phyloP scores from a whole-genome alignment of 768 basidiomycete species.

The Russula virescens region DNA sequence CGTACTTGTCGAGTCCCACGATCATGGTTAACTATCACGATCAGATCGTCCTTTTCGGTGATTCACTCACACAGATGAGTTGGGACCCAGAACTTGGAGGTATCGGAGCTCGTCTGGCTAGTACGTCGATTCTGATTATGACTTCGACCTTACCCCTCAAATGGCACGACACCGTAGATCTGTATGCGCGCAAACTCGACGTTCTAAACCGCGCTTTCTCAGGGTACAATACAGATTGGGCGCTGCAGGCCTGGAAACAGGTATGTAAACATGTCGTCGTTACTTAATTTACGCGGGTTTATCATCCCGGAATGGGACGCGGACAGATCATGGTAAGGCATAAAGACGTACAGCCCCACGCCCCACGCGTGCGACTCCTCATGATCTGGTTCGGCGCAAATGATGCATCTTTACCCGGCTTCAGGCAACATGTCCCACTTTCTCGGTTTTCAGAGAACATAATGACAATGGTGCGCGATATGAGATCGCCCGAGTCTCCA shows the following conservation, averaged over 20 bases:
- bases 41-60: constrained; percentile 70
- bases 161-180: constrained; percentile 40
- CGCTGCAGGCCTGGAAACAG: constrained; percentile 70
- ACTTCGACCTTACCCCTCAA: neutral
- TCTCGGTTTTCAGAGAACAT: constrained; percentile 61
- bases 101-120: constrained; percentile 60
- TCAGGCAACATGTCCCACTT: constrained; percentile 72
- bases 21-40: constrained; percentile 60
- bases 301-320: neutral
- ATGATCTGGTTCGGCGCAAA: constrained; percentile 91
- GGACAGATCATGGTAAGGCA: constrained; percentile 54
- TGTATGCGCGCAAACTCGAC: constrained; percentile 76
- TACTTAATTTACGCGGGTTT: neutral
- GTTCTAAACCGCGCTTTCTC: constrained; percentile 79
- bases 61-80: constrained; percentile 70
- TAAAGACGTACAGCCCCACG: constrained; percentile 39
- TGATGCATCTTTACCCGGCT: constrained; percentile 64
- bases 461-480: constrained; percentile 50
- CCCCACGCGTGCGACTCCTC: constrained; percentile 63
- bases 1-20: too few species aligned
- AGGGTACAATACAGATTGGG: constrained; percentile 89
- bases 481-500: constrained; percentile 55
- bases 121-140: constrained; percentile 37
- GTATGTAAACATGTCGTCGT: constrained; percentile 33
- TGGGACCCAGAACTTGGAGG: constrained; percentile 51